Evolutionary conservation across 1,139 yeast species (phyloP).

Genomic region (Diutina mesorugosa): DNA sequence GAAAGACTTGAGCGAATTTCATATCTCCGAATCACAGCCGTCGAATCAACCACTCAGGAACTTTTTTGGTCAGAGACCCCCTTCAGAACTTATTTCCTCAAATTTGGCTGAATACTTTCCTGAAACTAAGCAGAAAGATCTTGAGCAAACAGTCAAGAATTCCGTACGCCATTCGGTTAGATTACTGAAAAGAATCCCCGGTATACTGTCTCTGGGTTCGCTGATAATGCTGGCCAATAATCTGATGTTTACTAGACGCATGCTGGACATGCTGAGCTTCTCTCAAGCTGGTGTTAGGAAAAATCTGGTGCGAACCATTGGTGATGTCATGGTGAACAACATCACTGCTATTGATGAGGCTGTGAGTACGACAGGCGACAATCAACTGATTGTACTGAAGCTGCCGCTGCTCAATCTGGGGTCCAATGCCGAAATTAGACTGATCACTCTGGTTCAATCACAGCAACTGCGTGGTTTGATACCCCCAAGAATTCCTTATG

Average conservation of each 20-base stretch:
- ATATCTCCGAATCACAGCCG: conserved; percentile 5
- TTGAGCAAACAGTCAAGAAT: conserved; percentile 72
- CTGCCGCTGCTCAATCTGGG: conserved; percentile 2
- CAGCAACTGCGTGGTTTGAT: background rate
- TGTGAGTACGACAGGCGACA: conserved; percentile 12
- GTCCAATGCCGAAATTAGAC: background rate
- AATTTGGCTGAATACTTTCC: conserved; percentile 91
- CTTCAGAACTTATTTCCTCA: conserved; percentile 82
- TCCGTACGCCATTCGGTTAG: conserved; percentile 70
- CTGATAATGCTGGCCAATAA: background rate
- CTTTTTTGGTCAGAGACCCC: conserved; percentile 84
- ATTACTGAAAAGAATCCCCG: conserved; percentile 26
- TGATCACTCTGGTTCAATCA: background rate
- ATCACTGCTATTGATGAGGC: conserved; percentile 51
- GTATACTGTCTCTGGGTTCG: background rate
- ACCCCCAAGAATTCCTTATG: conserved; percentile 11
- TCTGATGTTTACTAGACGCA: background rate
- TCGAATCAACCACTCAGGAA: conserved; percentile 24
- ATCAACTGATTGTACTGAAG: background rate
- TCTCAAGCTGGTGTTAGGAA: background rate
- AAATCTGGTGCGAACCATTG: conserved; percentile 31
- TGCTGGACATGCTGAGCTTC: conserved; percentile 2
- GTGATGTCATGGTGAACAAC: conserved; percentile 53
- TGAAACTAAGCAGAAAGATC: conserved; percentile 55
- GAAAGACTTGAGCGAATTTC: background rate